Evolutionary conservation across 108 stramenopile species (phyloP).

Genomic region (Conticribra weissflogii): DNA sequence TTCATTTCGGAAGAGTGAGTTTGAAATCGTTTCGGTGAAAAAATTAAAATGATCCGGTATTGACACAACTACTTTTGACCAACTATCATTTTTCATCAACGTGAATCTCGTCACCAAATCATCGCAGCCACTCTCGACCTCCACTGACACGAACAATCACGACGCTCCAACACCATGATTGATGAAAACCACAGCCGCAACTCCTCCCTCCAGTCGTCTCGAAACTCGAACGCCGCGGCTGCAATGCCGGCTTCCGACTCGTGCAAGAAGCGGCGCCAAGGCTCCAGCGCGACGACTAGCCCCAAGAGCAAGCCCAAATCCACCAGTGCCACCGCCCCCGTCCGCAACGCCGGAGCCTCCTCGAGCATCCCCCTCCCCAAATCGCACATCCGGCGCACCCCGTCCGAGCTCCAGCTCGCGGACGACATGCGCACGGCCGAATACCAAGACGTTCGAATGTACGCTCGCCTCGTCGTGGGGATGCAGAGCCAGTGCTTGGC

Average conservation of each 20-base stretch:
- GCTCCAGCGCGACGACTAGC: background rate
- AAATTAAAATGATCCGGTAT: no score
- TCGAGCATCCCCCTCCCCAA: slow-evolving; percentile 35
- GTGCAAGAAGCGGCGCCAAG: slow-evolving; percentile 22
- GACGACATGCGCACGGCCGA: slow-evolving; percentile 39
- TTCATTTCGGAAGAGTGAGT: no score
- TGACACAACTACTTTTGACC: no score
- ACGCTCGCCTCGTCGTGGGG: slow-evolving; percentile 41
- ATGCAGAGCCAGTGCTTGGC: slow-evolving; percentile 22
- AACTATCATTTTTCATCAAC: no score
- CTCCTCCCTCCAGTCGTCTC: no score
- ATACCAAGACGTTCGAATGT: slow-evolving; percentile 45
- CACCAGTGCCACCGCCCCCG: background rate
- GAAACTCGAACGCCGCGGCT: no score
- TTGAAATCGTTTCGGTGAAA: no score
- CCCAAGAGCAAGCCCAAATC: background rate
- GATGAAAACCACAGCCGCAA: no score
- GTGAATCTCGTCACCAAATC: no score
- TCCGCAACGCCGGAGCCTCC: slow-evolving; percentile 2
- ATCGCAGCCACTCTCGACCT: no score
- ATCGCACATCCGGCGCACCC: slow-evolving; percentile 47
- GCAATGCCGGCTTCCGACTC: background rate
- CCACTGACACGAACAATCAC: no score
- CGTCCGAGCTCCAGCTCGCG: slow-evolving; percentile 45
- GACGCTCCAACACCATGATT: no score